phyloP scores from a whole-genome alignment of 192 early-diverging fungal species.

The Backusella tuberculispora region DNA sequence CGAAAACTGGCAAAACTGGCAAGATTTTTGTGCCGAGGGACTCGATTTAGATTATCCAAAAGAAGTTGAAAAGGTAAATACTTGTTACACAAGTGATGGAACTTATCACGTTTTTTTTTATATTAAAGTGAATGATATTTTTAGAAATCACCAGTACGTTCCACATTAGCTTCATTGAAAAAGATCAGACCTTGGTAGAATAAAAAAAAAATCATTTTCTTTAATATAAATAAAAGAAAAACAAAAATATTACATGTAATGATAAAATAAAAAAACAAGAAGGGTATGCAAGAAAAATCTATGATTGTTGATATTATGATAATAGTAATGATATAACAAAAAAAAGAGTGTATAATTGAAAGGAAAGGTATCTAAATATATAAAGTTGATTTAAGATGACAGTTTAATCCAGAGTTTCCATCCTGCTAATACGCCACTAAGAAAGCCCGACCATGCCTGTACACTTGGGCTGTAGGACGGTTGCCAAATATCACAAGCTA shows the following conservation, averaged over 20 bases:
- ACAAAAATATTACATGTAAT: conserved; percentile 4
- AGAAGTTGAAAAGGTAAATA: background rate
- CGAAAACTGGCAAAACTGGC: conserved; percentile 42
- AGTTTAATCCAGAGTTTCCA: conserved; percentile 52
- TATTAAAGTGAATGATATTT: background rate
- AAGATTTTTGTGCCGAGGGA: conserved; percentile 40
- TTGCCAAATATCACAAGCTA: conserved; percentile 61
- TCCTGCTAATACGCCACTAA: conserved; percentile 50
- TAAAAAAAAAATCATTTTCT: background rate
- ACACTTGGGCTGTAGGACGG: conserved; percentile 51
- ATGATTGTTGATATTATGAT: conserved; percentile 8
- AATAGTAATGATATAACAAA: background rate
- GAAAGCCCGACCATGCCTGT: conserved; percentile 56
- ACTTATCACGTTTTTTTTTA: background rate
- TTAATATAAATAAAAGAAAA: background rate
- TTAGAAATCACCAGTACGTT: conserved; percentile 10
- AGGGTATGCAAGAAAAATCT: background rate
- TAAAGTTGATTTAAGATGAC: conserved; percentile 1
- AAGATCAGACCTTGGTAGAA: background rate
- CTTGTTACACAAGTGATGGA: background rate
- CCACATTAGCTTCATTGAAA: conserved; percentile 6
- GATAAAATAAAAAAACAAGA: background rate
- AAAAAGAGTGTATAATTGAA: background rate
- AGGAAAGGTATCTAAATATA: background rate
- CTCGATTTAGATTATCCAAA: conserved; percentile 27